Evolutionary conservation across 768 basidiomycete species (phyloP).

Genomic region (Termitomyces sp.): DNA sequence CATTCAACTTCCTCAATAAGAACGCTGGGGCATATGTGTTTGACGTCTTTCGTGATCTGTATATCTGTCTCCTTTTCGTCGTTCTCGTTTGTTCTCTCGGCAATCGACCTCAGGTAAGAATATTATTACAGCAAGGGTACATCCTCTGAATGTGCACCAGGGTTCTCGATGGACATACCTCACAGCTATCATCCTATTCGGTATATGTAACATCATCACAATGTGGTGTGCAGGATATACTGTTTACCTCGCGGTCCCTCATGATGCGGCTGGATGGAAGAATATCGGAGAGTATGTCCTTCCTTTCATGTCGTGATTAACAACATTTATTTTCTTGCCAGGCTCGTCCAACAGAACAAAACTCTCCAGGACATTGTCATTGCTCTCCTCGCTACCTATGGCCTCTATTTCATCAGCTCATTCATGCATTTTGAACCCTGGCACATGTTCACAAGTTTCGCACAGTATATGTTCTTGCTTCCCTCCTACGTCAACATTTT

Average conservation of each 20-base stretch:
- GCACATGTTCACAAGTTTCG: conserved; percentile 94
- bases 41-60: conserved; percentile 75
- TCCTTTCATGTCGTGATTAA: background rate
- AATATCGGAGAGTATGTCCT: conserved; percentile 58
- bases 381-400: conserved; percentile 71
- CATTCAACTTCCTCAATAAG: conserved; percentile 76
- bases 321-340: conserved; percentile 14
- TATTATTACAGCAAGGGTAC: background rate
- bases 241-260: conserved; percentile 79
- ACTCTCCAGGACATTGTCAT: conserved; percentile 83
- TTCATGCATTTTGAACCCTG: conserved; percentile 92
- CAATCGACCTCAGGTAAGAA: conserved; percentile 67
- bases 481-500: conserved; percentile 76
- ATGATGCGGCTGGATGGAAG: conserved; percentile 71
- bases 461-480: conserved; percentile 88
- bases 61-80: conserved; percentile 81
- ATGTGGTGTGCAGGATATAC: conserved; percentile 91
- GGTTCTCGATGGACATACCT: conserved; percentile 87
- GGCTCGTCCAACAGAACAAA: conserved; percentile 57
- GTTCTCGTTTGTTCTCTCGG: conserved; percentile 85
- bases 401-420: conserved; percentile 81
- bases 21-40: conserved; percentile 72
- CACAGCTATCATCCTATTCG: conserved; percentile 72
- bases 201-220: conserved; percentile 71
- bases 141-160: conserved; percentile 21